A percentile compares a stretch with the other conserved stretches of the same genome.
These are phyloP conservation scores for Russula sp. DNA, from an alignment of 768 basidiomycete genomes.

Conservation along the genomic window DNA sequence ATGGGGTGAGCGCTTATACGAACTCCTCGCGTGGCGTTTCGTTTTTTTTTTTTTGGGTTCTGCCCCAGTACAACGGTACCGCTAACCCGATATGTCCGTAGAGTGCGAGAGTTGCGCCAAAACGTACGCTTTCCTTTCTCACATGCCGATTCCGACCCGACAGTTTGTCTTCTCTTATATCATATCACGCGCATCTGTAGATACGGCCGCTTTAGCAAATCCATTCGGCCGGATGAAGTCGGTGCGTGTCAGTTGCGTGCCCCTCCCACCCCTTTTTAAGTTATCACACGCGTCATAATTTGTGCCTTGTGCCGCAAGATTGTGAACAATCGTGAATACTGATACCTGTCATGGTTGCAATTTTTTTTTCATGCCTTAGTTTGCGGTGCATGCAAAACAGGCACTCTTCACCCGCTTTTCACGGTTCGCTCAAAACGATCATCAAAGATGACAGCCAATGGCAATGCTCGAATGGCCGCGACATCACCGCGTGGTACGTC, in stretches of 20 bases:
- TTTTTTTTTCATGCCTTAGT: conserved; percentile 39
- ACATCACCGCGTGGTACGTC: conserved; percentile 26
- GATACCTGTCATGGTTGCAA: neutral
- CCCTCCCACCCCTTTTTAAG: neutral
- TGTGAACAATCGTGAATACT: neutral
- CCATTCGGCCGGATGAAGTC: conserved; percentile 62
- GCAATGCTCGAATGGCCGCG: conserved; percentile 25
- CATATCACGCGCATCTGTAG: conserved; percentile 37
- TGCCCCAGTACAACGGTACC: conserved; percentile 13
- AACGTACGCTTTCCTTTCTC: conserved; percentile 43
- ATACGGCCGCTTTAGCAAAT: conserved; percentile 73
- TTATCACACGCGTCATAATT: neutral
- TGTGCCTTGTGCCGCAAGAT: conserved; percentile 9
- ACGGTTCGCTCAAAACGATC: conserved; percentile 26
- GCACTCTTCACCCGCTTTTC: conserved; percentile 59
- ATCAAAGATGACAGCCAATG: conserved; percentile 16
- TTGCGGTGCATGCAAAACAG: conserved; percentile 63
- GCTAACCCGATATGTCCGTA: conserved; percentile 34
- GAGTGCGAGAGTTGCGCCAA: conserved; percentile 65
- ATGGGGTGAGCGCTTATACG: conserved; percentile 55
- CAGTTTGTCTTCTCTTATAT: neutral
- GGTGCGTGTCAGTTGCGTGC: conserved; percentile 42
- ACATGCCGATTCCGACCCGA: neutral
- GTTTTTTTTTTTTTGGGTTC: neutral
- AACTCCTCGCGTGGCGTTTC: neutral